These are phyloP conservation scores for Jacaranda copaia DNA, from an alignment of 257 asterid genomes.

Conservation along the genomic window DNA sequence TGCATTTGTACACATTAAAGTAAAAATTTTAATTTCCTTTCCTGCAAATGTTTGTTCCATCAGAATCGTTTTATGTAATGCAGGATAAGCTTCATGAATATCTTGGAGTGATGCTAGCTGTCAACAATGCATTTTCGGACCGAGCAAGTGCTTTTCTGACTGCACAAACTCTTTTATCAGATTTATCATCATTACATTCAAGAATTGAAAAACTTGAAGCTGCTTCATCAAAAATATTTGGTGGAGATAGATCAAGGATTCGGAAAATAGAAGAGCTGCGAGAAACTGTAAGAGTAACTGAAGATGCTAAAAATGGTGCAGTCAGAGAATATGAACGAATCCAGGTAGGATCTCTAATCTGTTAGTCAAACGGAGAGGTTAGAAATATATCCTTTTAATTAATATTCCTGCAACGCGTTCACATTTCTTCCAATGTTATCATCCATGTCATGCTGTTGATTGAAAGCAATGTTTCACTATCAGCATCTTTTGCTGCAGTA, in stretches of 20 bases:
- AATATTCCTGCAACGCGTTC: background rate
- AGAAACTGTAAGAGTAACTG: conserved; percentile 80
- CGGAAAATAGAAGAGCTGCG: conserved; percentile 90
- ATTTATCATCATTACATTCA: conserved; percentile 70
- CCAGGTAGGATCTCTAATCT: conserved; percentile 66
- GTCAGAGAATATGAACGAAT: conserved; percentile 75
- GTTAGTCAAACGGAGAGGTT: background rate
- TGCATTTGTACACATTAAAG: conserved; percentile 21
- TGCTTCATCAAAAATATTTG: conserved; percentile 95
- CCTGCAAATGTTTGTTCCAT: conserved; percentile 10
- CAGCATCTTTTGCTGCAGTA: conserved; percentile 19
- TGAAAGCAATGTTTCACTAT: background rate
- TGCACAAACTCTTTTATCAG: conserved; percentile 88
- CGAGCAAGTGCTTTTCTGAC: conserved; percentile 91
- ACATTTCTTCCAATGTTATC: background rate
- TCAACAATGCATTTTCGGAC: conserved; percentile 89
- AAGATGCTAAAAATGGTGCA: conserved; percentile 81
- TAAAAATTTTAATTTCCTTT: conserved; percentile 2
- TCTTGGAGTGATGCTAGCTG: conserved; percentile 91
- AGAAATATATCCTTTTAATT: background rate
- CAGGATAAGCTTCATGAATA: conserved; percentile 97
- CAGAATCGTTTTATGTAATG: conserved; percentile 32
- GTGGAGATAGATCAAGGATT: conserved; percentile 89
- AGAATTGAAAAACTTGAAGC: conserved; percentile 93
- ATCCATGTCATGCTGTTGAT: background rate